Percentiles rank a stretch among this genome's conserved stretches.
Evolutionary conservation across 495 filamentous ascomycete species (phyloP).

Genomic region (Recurvomyces mirabilis): DNA sequence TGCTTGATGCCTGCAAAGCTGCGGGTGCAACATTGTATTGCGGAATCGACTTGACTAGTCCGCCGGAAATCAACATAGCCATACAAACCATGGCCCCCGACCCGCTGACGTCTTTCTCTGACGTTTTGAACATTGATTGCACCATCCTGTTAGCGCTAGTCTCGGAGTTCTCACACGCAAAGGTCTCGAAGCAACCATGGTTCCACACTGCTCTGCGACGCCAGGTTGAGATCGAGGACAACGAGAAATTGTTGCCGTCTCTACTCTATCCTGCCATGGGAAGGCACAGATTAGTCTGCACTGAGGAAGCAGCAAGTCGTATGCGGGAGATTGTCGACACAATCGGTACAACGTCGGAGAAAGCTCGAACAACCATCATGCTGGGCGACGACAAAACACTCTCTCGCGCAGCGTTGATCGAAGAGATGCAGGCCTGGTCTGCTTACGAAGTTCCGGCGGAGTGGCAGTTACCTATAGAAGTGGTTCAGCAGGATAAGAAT

Average conservation of each 20-base stretch:
- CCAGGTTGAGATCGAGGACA: slow-evolving; percentile 55
- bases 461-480: slow-evolving; percentile 42
- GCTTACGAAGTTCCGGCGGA: slow-evolving; percentile 39
- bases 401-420: slow-evolving; percentile 27
- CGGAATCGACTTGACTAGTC: slow-evolving; percentile 14
- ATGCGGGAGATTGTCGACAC: slow-evolving; percentile 57
- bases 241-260: slow-evolving; percentile 46
- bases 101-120: slow-evolving; percentile 43
- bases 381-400: slow-evolving; percentile 32
- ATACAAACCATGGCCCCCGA: slow-evolving; percentile 42
- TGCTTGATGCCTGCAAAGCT: slow-evolving; percentile 46
- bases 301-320: slow-evolving; percentile 46
- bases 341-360: slow-evolving; percentile 55
- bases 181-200: slow-evolving; percentile 34
- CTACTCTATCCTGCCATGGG: slow-evolving; percentile 54
- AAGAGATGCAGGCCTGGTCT: slow-evolving; percentile 39
- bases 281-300: slow-evolving; percentile 46
- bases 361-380: slow-evolving; percentile 43
- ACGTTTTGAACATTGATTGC: slow-evolving; percentile 60
- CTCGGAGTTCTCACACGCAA: slow-evolving; percentile 57
- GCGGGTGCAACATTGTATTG: slow-evolving; percentile 44
- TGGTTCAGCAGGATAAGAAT: slow-evolving; percentile 29
- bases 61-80: slow-evolving; percentile 24
- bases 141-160: slow-evolving; percentile 60
- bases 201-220: slow-evolving; percentile 46